Conservation (phyloP, 176 grass and related monocot genomes). For the Alopecurus myosuroides region DNA sequence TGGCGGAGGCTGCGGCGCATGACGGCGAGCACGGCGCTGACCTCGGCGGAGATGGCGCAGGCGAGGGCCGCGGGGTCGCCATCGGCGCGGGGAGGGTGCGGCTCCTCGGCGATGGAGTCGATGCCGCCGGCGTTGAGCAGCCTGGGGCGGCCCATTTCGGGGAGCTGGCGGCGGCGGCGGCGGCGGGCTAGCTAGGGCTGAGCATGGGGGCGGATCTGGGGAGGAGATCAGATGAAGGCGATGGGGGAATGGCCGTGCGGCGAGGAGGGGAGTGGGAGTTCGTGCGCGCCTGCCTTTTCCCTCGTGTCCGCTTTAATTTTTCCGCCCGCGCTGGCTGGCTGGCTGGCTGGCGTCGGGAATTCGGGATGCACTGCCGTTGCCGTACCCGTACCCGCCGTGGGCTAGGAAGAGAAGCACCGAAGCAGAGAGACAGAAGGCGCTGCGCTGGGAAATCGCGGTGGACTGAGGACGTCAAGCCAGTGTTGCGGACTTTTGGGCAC, state of each 20-base stretch:
- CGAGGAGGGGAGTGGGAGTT: conserved; percentile 7
- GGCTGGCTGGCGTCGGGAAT: background rate
- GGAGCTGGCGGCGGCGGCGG: background rate
- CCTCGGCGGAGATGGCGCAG: conserved; percentile 76
- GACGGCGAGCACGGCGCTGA: conserved; percentile 76
- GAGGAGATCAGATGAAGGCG: conserved; percentile 2
- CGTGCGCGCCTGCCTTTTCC: conserved; percentile 36
- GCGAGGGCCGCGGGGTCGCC: conserved; percentile 45
- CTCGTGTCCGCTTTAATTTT: conserved; percentile 36
- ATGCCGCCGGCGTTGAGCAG: conserved; percentile 32
- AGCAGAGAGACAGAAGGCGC: background rate
- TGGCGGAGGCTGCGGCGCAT: conserved; percentile 76
- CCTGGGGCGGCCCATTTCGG: conserved; percentile 53
- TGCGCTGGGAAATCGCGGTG: background rate
- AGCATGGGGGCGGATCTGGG: conserved; percentile 39
- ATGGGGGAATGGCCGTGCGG: background rate
- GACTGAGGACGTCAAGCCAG: background rate
- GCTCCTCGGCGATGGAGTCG: conserved; percentile 62
- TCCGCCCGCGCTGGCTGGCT: conserved; percentile 12
- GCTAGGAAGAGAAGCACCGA: background rate
- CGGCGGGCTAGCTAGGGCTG: background rate
- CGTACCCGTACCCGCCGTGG: background rate
- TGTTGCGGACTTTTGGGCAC: background rate
- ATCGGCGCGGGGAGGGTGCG: background rate
- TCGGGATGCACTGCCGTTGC: background rate